Base-by-base conservation (phyloP, 108 stramenopile species). In the Skeletonema costatum region DNA sequence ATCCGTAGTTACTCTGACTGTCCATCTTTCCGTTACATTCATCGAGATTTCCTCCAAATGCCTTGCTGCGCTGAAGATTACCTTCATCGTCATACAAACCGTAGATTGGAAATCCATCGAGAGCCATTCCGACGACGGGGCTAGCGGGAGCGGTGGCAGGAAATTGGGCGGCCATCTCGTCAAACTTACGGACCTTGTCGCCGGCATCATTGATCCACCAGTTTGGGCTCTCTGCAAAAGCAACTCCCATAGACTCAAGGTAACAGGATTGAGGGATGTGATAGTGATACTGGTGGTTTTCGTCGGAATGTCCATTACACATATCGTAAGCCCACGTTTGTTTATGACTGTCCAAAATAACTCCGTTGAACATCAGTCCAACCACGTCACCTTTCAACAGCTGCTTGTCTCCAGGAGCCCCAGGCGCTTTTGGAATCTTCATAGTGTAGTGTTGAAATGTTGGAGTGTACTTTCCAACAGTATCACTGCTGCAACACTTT, bases 51-150 rank as follows among this genome's bases (percentile, higher is more conserved):
- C 38, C 41, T 19, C 19, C 67, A 60, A 51, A 17, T 13, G 21
- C 39, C 39, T 41, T 41, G 21, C 64, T 32, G 10, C 70, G 70
- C 31, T 44, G 35, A 19, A 77, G 60, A 0, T 10, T 9, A 14
- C 76, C 76, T 3, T 70, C 29, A 11, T 70, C 70, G 69, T 77
- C 76, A 59, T 77, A 77, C 21, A 60, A 71, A 33, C 77, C 82
- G 14, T 62, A 73, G 33, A 83, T 75, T 39, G 82, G 76, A 51
- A 72, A 78, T 2, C 82, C 82, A 46, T 83, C 82, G 11, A 58
- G 60, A 31, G 77, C 82, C 31, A 71, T 78, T 32, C 82, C 82
- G 62, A 83, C 30, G 21, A 78, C 65, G 11, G 82, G 82, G 31
- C 68, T 65, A 11, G 32, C 17, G 2, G 39, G 39, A 6, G 16